A percentile compares a stretch with the other conserved stretches of the same genome.
phyloP scores from a whole-genome alignment of 1,139 yeast species.

The Lizanozyma gosingica region DNA sequence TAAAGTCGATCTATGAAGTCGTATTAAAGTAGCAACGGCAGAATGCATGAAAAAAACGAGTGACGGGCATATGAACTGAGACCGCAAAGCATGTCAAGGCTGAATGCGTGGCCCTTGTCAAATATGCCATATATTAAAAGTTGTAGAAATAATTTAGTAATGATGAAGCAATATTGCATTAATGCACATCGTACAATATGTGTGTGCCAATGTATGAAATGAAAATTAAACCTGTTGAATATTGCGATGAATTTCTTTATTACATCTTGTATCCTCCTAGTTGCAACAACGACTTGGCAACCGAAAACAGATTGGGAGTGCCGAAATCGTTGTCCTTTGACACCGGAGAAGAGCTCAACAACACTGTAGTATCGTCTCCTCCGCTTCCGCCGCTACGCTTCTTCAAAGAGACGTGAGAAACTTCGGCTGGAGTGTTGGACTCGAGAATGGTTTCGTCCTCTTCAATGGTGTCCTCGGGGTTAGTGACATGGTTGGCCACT shows the following conservation, averaged over 20 bases:
- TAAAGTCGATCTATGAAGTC: background rate
- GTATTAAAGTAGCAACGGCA: too few relatives aligned
- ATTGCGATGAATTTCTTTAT: too few relatives aligned
- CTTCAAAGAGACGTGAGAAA: conserved; percentile 7
- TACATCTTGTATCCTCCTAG: conserved; percentile 17
- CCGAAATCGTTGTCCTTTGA: conserved; percentile 21
- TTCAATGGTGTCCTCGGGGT: conserved; percentile 33
- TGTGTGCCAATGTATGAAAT: too few relatives aligned
- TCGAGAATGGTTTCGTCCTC: conserved; percentile 17
- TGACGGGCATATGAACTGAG: too few relatives aligned
- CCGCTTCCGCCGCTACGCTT: conserved; percentile 6
- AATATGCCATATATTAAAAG: too few relatives aligned
- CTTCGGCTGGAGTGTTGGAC: conserved; percentile 8
- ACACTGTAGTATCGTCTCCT: conserved; percentile 1
- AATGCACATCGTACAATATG: too few relatives aligned
- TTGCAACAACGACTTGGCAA: conserved; percentile 40
- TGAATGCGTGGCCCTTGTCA: too few relatives aligned
- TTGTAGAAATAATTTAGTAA: too few relatives aligned
- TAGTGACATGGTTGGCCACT: conserved; percentile 8
- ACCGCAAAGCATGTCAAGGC: too few relatives aligned
- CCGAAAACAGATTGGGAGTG: conserved; percentile 43
- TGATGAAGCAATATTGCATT: too few relatives aligned
- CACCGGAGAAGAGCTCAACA: conserved; percentile 26
- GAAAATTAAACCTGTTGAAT: too few relatives aligned
- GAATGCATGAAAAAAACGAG: too few relatives aligned